These are phyloP conservation scores for Saprolegnia parasitica DNA, from an alignment of 352 stramenopile species.

Conservation along the genomic window DNA sequence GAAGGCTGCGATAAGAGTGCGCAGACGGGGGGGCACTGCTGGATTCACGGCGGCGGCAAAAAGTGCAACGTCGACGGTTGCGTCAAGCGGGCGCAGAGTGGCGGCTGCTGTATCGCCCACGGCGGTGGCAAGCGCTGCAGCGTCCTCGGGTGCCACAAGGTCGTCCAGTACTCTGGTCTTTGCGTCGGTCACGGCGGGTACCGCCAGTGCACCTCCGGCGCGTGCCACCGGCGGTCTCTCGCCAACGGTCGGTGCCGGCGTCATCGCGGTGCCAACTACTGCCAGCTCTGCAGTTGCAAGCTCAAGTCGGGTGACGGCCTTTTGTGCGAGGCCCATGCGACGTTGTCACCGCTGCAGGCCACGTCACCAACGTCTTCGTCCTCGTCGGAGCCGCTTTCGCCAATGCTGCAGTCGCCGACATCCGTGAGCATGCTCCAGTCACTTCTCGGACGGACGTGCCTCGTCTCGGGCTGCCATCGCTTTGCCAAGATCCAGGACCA, in stretches of 20 bases:
- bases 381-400: neutral
- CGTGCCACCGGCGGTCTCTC: slow-evolving; percentile 33
- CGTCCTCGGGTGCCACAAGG: slow-evolving; percentile 73
- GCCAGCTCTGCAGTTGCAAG: slow-evolving; percentile 12
- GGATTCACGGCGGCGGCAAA: slow-evolving; percentile 24
- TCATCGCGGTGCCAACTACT: slow-evolving; percentile 9
- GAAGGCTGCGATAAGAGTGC: slow-evolving; percentile 13
- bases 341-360: neutral
- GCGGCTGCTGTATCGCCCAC: slow-evolving; percentile 44
- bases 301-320: slow-evolving; percentile 11
- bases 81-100: slow-evolving; percentile 41
- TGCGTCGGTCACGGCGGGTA: slow-evolving; percentile 65
- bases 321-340: neutral
- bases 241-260: slow-evolving; percentile 7
- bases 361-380: neutral
- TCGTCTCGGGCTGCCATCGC: slow-evolving; percentile 12
- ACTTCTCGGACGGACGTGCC: slow-evolving; percentile 5
- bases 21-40: slow-evolving; percentile 10
- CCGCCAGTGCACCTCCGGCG: slow-evolving; percentile 65
- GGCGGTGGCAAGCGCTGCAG: slow-evolving; percentile 66
- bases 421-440: slow-evolving; percentile 10
- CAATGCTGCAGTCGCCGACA: slow-evolving; percentile 1
- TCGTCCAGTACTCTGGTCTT: slow-evolving; percentile 72
- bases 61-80: slow-evolving; percentile 36
- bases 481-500: slow-evolving; percentile 11